phyloP scores from a whole-genome alignment of 1,139 yeast genomes.

The Kodamaea derodonti region DNA sequence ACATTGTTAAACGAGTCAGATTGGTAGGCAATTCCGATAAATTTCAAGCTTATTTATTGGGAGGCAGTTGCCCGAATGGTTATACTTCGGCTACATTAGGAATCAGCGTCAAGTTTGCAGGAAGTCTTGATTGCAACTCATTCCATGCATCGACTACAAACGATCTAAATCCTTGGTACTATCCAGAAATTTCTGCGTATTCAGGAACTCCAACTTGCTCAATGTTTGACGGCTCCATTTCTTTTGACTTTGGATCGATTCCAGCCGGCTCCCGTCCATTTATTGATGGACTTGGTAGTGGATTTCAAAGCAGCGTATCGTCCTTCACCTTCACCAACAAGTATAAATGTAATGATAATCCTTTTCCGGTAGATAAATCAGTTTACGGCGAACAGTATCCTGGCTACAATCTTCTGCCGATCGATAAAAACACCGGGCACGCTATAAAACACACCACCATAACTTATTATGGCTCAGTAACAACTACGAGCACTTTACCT shows the following conservation, averaged over 20 bases:
- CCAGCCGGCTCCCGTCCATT: constrained; percentile 33
- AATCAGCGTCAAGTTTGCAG: constrained; percentile 8
- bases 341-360: constrained; percentile 13
- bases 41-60: constrained; percentile 15
- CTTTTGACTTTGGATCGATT: constrained; percentile 16
- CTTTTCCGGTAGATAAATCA: constrained; percentile 8
- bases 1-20: background rate
- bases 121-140: constrained; percentile 18
- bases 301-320: constrained; percentile 1
- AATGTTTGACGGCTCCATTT: constrained; percentile 14
- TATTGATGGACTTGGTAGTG: constrained; percentile 18
- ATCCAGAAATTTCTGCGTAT: constrained; percentile 10
- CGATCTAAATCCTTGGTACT: constrained; percentile 19
- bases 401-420: too few relatives aligned
- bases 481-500: constrained; percentile 3
- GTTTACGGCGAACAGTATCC: too few relatives aligned
- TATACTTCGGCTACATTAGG: constrained; percentile 22
- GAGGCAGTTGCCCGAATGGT: constrained; percentile 21
- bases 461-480: constrained; percentile 17
- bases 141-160: constrained; percentile 18
- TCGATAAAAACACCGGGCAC: constrained; percentile 19
- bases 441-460: constrained; percentile 16
- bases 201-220: constrained; percentile 6
- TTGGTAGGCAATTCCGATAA: constrained; percentile 14
- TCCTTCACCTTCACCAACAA: constrained; percentile 10